A percentile compares a stretch with the other conserved stretches of the same genome.
These are phyloP conservation scores for Fomitopsis palustris DNA, from an alignment of 1,284 basidiomycete species.

Conservation along the genomic window DNA sequence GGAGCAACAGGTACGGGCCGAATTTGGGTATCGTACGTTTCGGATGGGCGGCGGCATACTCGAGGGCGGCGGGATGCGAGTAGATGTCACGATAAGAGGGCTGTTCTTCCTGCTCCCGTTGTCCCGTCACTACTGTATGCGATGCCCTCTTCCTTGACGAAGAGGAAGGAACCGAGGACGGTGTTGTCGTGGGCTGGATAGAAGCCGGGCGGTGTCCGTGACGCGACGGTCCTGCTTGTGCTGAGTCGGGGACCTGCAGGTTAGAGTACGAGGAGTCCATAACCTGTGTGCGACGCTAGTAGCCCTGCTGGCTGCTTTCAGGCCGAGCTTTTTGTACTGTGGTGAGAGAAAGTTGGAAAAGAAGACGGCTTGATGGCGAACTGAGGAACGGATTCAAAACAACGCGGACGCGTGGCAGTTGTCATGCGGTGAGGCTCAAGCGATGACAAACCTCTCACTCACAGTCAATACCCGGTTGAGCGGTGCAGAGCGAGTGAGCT, in stretches of 20 bases:
- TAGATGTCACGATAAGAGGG: slow-evolving; percentile 68
- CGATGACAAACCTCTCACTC: neutral
- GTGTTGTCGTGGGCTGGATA: slow-evolving; percentile 38
- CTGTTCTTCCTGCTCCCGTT: slow-evolving; percentile 40
- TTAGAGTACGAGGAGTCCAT: slow-evolving; percentile 28
- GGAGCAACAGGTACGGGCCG: slow-evolving; percentile 91
- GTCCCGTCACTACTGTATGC: slow-evolving; percentile 46
- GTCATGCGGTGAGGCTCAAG: neutral
- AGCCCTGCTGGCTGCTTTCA: neutral
- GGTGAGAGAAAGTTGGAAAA: slow-evolving; percentile 6
- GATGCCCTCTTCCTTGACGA: slow-evolving; percentile 48
- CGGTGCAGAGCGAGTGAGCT: neutral
- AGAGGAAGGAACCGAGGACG: slow-evolving; percentile 31
- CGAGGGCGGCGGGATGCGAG: slow-evolving; percentile 81
- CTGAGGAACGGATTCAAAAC: slow-evolving; percentile 3
- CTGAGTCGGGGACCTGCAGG: slow-evolving; percentile 45
- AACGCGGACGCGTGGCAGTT: slow-evolving; percentile 5
- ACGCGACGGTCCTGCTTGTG: slow-evolving; percentile 44
- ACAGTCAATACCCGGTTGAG: neutral
- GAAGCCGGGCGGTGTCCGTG: slow-evolving; percentile 40
- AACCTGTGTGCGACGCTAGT: slow-evolving; percentile 1
- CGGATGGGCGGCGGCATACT: slow-evolving; percentile 84
- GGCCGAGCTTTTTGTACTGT: neutral
- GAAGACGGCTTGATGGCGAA: slow-evolving; percentile 8
- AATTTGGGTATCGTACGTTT: slow-evolving; percentile 87